Evolutionary conservation across 2,329 filamentous ascomycete genomes (phyloP).

Genomic region (Fusarium citri): DNA sequence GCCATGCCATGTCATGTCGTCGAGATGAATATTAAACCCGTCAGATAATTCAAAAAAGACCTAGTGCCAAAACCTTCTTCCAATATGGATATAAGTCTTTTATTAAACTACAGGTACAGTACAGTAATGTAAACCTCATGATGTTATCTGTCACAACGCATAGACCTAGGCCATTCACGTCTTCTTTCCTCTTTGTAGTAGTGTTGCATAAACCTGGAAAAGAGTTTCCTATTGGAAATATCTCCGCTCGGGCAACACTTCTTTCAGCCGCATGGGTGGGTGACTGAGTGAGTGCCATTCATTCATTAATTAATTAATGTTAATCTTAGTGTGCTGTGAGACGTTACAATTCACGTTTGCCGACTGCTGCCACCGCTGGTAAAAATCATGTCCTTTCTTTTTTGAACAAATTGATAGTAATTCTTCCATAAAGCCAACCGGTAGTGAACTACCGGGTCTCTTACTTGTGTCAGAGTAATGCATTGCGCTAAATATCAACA

Average conservation of each 20-base stretch:
- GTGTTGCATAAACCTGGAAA: slow-evolving; percentile 17
- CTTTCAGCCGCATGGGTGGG: slow-evolving; percentile 20
- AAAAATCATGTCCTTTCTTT: slow-evolving; percentile 26
- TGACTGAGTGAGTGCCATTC: neutral
- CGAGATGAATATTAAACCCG: slow-evolving; percentile 1
- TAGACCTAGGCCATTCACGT: neutral
- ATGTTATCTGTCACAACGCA: slow-evolving; percentile 20
- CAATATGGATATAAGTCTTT: neutral
- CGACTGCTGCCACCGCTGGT: slow-evolving; percentile 5
- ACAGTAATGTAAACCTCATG: neutral
- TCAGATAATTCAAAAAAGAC: neutral
- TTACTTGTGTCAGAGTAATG: slow-evolving; percentile 8
- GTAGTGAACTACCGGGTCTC: slow-evolving; percentile 14
- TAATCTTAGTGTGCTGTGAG: slow-evolving; percentile 18
- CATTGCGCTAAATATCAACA: slow-evolving; percentile 5
- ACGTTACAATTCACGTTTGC: neutral
- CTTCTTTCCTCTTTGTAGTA: neutral
- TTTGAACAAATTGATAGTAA: slow-evolving; percentile 22
- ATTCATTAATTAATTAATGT: neutral
- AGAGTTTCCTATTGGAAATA: slow-evolving; percentile 31
- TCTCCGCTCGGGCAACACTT: slow-evolving; percentile 29
- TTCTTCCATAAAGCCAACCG: slow-evolving; percentile 3
- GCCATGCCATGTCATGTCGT: neutral
- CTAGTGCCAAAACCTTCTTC: neutral
- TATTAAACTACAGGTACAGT: neutral